A percentile compares a stretch with the other conserved stretches of the same genome.
These are phyloP conservation scores for Trypanosoma lewisi DNA, from an alignment of 208 protist species.

Conservation along the genomic window DNA sequence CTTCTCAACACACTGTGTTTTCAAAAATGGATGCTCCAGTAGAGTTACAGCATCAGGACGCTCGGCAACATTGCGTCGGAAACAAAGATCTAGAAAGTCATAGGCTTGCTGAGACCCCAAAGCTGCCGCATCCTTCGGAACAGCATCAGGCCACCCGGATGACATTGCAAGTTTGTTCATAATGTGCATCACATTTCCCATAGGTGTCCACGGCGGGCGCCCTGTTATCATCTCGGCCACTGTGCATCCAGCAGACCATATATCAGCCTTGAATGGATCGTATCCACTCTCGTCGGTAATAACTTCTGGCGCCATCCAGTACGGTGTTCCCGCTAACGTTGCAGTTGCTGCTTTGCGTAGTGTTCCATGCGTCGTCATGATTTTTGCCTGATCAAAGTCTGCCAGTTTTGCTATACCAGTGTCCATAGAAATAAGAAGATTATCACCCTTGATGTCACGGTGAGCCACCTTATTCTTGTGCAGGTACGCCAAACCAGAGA, in stretches of 20 bases:
- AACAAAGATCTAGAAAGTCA: slow-evolving; percentile 88
- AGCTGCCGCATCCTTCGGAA: slow-evolving; percentile 67
- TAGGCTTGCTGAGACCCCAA: slow-evolving; percentile 80
- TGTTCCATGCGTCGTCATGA: slow-evolving; percentile 87
- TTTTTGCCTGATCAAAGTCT: slow-evolving; percentile 97
- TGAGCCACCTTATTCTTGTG: slow-evolving; percentile 89
- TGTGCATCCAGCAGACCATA: slow-evolving; percentile 90
- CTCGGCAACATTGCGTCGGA: slow-evolving; percentile 73
- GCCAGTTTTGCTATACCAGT: slow-evolving; percentile 95
- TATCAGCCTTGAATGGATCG: slow-evolving; percentile 89
- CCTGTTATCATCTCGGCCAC: slow-evolving; percentile 91
- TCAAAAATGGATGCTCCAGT: slow-evolving; percentile 81
- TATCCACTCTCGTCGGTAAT: slow-evolving; percentile 90
- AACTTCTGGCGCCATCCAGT: slow-evolving; percentile 92
- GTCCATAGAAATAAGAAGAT: slow-evolving; percentile 92
- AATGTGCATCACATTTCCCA: slow-evolving; percentile 89
- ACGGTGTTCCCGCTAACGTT: slow-evolving; percentile 85
- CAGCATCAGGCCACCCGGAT: slow-evolving; percentile 85
- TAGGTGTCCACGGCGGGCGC: slow-evolving; percentile 75
- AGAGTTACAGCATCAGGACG: slow-evolving; percentile 65
- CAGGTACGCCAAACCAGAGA: slow-evolving; percentile 81
- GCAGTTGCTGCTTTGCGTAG: slow-evolving; percentile 85
- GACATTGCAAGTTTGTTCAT: slow-evolving; percentile 90
- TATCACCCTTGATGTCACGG: slow-evolving; percentile 91
- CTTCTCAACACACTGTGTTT: too few relatives aligned